phyloP scores from a whole-genome alignment of 2,329 filamentous ascomycete genomes.

The Pestalotiopsis sp. region DNA sequence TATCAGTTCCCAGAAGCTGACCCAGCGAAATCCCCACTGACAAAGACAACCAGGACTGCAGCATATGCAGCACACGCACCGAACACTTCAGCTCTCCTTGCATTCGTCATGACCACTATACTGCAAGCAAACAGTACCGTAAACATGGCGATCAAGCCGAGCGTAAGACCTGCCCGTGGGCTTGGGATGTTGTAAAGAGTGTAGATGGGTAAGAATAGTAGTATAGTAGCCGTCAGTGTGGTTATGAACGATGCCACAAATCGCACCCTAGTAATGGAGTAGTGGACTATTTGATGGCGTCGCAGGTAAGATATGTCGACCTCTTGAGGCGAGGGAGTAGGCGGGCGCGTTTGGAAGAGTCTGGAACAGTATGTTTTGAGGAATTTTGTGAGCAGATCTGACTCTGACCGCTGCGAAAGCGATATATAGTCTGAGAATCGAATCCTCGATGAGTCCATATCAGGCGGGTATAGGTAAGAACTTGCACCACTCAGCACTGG shows the following conservation, averaged over 20 bases:
- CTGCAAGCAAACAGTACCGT: constrained; percentile 9
- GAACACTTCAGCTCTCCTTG: constrained; percentile 16
- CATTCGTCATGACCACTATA: constrained; percentile 14
- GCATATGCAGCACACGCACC: constrained; percentile 17
- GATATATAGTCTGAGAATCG: background rate
- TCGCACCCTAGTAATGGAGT: background rate
- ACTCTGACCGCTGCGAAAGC: background rate
- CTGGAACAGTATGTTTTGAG: constrained; percentile 7
- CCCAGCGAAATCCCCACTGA: constrained; percentile 10
- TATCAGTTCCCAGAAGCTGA: background rate
- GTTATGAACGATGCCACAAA: background rate
- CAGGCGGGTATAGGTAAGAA: background rate
- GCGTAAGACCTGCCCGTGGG: constrained; percentile 8
- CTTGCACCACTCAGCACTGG: background rate
- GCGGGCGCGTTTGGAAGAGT: background rate
- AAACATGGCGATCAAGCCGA: constrained; percentile 16
- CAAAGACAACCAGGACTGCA: constrained; percentile 13
- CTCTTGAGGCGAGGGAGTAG: constrained; percentile 5
- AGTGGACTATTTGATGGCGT: background rate
- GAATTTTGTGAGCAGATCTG: background rate
- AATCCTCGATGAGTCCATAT: background rate
- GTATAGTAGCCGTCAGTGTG: background rate
- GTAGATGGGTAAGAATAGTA: constrained; percentile 11
- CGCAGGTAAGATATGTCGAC: background rate
- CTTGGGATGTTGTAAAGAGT: constrained; percentile 7